Evolutionary conservation across 225 moss, liverwort and hornwort genomes (phyloP), one percentile per base, ranked within the genome.

Genomic region (Pseudoscleropodium purum): DNA sequence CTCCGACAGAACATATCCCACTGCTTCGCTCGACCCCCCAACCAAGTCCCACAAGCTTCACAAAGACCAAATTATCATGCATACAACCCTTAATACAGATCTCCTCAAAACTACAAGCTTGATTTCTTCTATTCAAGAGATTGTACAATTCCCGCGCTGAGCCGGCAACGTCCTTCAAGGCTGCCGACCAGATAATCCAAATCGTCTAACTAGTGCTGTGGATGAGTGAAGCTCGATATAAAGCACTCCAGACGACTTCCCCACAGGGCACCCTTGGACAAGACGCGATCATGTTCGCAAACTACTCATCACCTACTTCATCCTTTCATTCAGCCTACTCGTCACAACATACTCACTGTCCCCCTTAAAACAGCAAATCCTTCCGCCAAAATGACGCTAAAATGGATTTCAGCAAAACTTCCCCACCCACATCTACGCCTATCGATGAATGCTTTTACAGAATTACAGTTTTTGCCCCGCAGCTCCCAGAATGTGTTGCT

Each of bases 391-490:
- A 47, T 81, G 85, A 91, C 85, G 84, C 91, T 92, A 56, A 43
- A 84, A 83, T 78, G 87, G 75, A 60, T 41, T 75, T 83, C 41
- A 78, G 47, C 72, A 85, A 89, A 85, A 81, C 88, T 82, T 86
- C 85, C 83, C 67, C 57, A 84, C 86, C 86, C 90, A 92, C 57
- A 49, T 83, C 90, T 92, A 88, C 83, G 81, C 84, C 90, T 93
- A 90, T 43, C 62, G 69, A 90, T 91, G 62, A 90, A 89, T 93
- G 90, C 95, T 88, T 93, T 78, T 90, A 91, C 95, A 94, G 83
- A 93, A 82, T 95, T 95, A 98, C 95, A 96, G 87, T 93, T 95
- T 94, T 78, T 92, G 91, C 69, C 96, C 95, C 30, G 89, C 91
- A 83, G 92, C 94, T 88, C 93, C 91, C 89, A 93, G 36, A 94